Conservation (phyloP, 805 yeast species). For the Brettanomyces sp. region DNA sequence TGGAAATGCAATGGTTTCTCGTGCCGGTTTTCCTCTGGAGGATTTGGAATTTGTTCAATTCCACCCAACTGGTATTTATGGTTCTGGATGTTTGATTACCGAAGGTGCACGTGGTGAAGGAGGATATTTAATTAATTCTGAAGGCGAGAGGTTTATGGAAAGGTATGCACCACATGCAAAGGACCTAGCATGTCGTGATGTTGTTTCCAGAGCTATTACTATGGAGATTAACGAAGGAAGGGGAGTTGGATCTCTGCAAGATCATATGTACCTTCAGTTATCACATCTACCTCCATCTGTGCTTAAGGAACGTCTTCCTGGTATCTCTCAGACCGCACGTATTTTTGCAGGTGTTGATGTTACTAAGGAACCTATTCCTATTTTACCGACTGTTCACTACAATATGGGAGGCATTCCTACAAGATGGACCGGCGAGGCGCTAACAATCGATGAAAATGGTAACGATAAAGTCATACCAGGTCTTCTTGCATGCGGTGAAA, state of each 20-base stretch:
- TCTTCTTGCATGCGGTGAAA: constrained; percentile 95
- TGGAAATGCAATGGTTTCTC: constrained; percentile 95
- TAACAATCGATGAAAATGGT: constrained; percentile 76
- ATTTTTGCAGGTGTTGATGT: constrained; percentile 99
- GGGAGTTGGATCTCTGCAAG: constrained; percentile 96
- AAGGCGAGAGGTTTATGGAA: constrained; percentile 99
- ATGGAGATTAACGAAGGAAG: constrained; percentile 98
- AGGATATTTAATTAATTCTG: constrained; percentile 90
- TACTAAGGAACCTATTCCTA: constrained; percentile 98
- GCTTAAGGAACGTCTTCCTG: constrained; percentile 92
- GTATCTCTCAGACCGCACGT: constrained; percentile 97
- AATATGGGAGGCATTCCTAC: constrained; percentile 99
- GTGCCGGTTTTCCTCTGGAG: constrained; percentile 97
- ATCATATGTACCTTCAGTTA: constrained; percentile 91
- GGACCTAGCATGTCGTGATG: constrained; percentile 97
- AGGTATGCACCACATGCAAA: constrained; percentile 98
- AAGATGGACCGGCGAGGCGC: constrained; percentile 91
- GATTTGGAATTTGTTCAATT: constrained; percentile 97
- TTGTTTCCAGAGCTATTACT: constrained; percentile 95
- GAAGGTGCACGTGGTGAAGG: constrained; percentile 99
- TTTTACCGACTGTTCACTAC: constrained; percentile 96
- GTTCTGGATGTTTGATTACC: constrained; percentile 96
- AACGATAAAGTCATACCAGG: constrained; percentile 90
- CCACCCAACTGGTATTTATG: constrained; percentile 99
- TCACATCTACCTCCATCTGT: constrained; percentile 90